phyloP scores from a whole-genome alignment of 2,329 filamentous ascomycete genomes.

The Orbilia quercus region DNA sequence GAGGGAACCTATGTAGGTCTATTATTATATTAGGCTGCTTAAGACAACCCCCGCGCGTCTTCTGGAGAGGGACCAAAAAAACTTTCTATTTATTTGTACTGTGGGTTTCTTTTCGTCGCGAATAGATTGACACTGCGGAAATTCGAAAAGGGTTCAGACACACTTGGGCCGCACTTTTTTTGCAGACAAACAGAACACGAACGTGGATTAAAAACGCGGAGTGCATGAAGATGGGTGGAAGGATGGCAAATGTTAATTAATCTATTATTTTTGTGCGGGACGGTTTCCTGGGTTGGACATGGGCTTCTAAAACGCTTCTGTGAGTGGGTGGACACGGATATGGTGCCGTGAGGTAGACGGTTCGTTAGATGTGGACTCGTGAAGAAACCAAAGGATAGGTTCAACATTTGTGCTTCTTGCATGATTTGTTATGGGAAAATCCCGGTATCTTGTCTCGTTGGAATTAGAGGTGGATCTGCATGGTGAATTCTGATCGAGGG shows the following conservation, averaged over 20 bases:
- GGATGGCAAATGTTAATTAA: too few relatives aligned
- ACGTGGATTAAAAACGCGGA: not conserved
- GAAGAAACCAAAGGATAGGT: not conserved
- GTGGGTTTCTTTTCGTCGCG: not conserved
- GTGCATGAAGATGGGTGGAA: not conserved
- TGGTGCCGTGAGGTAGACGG: too few relatives aligned
- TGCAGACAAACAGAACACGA: not conserved
- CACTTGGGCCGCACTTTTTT: too few relatives aligned
- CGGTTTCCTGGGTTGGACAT: constrained; percentile 24
- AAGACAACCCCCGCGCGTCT: not conserved
- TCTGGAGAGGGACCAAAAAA: not conserved
- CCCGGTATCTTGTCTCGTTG: too few relatives aligned
- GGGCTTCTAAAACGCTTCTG: not conserved
- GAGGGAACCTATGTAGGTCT: too few relatives aligned
- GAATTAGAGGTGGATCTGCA: too few relatives aligned
- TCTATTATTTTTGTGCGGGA: constrained; percentile 5
- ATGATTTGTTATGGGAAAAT: too few relatives aligned
- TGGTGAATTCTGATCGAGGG: too few relatives aligned
- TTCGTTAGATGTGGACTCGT: too few relatives aligned
- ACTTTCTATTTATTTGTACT: not conserved
- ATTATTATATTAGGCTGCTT: constrained; percentile 32
- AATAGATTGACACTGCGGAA: not conserved
- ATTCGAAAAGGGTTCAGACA: too few relatives aligned
- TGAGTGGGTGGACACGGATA: not conserved
- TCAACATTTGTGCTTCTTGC: not conserved